Percentiles rank a stretch among this genome's conserved stretches.
Conservation (phyloP, 345 rosid species). For the Pistacia atlantica region DNA sequence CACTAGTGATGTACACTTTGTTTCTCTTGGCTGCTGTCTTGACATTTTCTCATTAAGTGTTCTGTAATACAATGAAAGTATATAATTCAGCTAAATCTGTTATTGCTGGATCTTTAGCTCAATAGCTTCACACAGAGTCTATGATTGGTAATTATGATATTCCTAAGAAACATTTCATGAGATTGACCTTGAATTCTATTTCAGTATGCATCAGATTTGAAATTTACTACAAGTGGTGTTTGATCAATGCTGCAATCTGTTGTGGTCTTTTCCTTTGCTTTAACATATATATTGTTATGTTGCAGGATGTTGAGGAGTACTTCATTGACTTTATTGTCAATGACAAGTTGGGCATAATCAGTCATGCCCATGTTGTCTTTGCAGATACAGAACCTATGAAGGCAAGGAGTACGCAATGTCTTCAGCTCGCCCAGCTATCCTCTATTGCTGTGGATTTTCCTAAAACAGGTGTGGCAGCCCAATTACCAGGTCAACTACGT, state of each 20-base stretch:
- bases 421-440: slow-evolving; percentile 37
- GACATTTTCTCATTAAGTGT: too few species aligned
- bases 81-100: too few species aligned
- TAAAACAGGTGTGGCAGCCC: slow-evolving; percentile 50
- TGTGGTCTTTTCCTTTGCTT: not conserved
- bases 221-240: too few species aligned
- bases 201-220: too few species aligned
- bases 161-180: too few species aligned
- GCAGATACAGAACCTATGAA: slow-evolving; percentile 33
- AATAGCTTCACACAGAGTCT: too few species aligned
- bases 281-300: not conserved
- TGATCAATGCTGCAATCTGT: not conserved
- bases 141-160: too few species aligned
- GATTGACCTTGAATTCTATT: too few species aligned
- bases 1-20: slow-evolving; percentile 3
- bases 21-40: too few species aligned
- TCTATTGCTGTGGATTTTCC: slow-evolving; percentile 51
- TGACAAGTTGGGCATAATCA: slow-evolving; percentile 46
- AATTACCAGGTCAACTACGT: slow-evolving; percentile 27
- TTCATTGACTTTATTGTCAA: slow-evolving; percentile 42
- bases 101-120: too few species aligned
- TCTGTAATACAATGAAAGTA: too few species aligned
- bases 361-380: slow-evolving; percentile 38
- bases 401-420: slow-evolving; percentile 37
- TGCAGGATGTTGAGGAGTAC: slow-evolving; percentile 48